phyloP scores from a whole-genome alignment of 805 yeast species.

The Candida sithepensis region DNA sequence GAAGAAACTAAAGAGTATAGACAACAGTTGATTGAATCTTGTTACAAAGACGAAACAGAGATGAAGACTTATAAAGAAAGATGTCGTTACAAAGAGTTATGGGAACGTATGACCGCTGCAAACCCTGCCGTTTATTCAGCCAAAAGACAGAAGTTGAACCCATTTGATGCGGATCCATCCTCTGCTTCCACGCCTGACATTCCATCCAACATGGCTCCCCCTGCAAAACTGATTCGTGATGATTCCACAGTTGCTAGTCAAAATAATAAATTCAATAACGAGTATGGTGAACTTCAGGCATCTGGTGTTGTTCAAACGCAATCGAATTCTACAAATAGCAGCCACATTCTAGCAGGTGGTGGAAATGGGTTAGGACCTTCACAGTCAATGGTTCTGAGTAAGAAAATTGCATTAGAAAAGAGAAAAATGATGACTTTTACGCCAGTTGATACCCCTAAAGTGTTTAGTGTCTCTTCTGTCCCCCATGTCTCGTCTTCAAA shows the following conservation, averaged over 20 bases:
- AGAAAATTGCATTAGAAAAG: conserved; percentile 40
- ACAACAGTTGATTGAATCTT: conserved; percentile 26
- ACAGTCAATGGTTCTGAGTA: conserved; percentile 52
- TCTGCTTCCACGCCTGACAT: background rate
- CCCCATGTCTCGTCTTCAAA: conserved; percentile 3
- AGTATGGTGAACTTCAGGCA: conserved; percentile 56
- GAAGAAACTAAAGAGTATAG: conserved; percentile 32
- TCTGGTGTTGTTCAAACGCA: conserved; percentile 47
- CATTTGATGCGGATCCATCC: conserved; percentile 3
- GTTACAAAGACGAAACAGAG: conserved; percentile 14
- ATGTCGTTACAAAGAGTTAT: conserved; percentile 16
- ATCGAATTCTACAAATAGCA: conserved; percentile 30
- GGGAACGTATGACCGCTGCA: conserved; percentile 19
- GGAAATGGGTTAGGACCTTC: conserved; percentile 63
- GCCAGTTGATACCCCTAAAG: conserved; percentile 9
- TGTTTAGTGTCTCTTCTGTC: background rate
- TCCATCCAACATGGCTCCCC: conserved; percentile 20
- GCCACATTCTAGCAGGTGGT: conserved; percentile 25
- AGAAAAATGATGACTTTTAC: conserved; percentile 34
- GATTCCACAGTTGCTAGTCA: conserved; percentile 21
- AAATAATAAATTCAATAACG: conserved; percentile 26
- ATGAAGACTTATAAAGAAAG: conserved; percentile 23
- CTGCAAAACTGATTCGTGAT: conserved; percentile 22
- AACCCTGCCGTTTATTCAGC: background rate
- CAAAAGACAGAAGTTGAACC: conserved; percentile 11